Evolutionary conservation across 2,329 filamentous ascomycete species (phyloP).

Genomic region (Pestalotiopsis sp.): DNA sequence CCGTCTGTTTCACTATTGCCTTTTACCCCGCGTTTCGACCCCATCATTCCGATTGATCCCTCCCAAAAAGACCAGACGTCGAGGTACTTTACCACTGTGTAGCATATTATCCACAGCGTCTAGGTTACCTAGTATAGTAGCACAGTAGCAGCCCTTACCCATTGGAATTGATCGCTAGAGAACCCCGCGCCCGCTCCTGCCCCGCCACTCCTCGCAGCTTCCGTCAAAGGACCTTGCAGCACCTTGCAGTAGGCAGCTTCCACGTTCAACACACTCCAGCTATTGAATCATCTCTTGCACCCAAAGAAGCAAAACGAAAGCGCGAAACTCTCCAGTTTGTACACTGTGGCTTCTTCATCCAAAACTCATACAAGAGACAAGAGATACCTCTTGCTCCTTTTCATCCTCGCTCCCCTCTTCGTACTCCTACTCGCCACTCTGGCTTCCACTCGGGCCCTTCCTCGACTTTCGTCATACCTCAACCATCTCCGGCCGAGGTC

Average conservation of each 20-base stretch:
- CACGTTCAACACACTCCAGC: neutral
- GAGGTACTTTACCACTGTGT: no score
- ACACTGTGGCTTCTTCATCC: conserved; percentile 8
- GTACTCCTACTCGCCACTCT: conserved; percentile 64
- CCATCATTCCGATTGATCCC: neutral
- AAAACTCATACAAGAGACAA: neutral
- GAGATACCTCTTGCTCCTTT: conserved; percentile 44
- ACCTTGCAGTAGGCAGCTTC: neutral
- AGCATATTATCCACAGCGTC: no score
- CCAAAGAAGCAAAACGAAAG: neutral
- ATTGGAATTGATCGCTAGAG: neutral
- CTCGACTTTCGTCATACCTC: conserved; percentile 61
- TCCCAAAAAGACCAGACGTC: neutral
- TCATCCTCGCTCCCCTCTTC: conserved; percentile 49
- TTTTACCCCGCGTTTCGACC: neutral
- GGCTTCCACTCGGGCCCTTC: conserved; percentile 63
- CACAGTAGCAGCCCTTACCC: neutral
- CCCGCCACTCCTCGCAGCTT: neutral
- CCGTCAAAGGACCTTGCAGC: conserved; percentile 6
- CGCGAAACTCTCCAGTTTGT: neutral
- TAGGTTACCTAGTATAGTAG: no score
- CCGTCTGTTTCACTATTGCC: neutral
- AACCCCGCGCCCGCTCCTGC: neutral
- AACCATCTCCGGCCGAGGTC: conserved; percentile 52
- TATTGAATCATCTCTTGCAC: neutral